Base-by-base conservation (phyloP, 2,329 filamentous ascomycete genomes). In the Colletotrichum caudatum region DNA sequence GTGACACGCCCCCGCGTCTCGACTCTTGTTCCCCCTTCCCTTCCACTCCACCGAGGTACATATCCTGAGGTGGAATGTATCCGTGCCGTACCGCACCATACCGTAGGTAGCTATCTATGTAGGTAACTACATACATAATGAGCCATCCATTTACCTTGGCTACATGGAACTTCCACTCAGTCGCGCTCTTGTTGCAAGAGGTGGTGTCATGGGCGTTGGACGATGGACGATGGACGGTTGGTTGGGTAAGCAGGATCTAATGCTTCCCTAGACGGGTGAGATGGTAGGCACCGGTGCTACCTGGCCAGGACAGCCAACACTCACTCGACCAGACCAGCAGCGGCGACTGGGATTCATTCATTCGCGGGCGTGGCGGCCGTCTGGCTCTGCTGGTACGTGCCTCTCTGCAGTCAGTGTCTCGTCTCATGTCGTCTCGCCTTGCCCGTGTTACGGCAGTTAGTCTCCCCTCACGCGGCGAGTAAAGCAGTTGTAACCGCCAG, bases 371-470 rank as follows among this genome's bases (percentile, higher is more conserved):
- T 50, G 33, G 39, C 58, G 33, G 39, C 58, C 58, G 41, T 66
- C 39, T 44, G 35, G 12, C 18, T 44, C 23, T 20, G 50, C 23
- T 20, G 50, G 65, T 69, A 60, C 59, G 60, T 69, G 65, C 65
- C 65, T 69, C 65, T 69, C 37, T 64, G 44, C 50, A n/a, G 35
- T 37, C 8, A 37, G 59, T 64, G 65, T 69, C 69, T 72, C 54
- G 69, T 69, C 59, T 72, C 69, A 72, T 60, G 59, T 60, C 65
- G 64, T 71, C 69, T 71, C 64, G 69, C 23, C 69, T 59, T 54
- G 51, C 26, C 33, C 26, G 48, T 57, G 53, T 48, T 39, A 54
- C 58, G 53, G 57, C 37, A 64, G 35, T 29, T 29, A 64, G 35
- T 29, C 69, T 71, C 59, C 59, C 69, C 65, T 69, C 69, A 46